Base-by-base conservation (phyloP, 441 rosid species). In the Omphalea diandra region DNA sequence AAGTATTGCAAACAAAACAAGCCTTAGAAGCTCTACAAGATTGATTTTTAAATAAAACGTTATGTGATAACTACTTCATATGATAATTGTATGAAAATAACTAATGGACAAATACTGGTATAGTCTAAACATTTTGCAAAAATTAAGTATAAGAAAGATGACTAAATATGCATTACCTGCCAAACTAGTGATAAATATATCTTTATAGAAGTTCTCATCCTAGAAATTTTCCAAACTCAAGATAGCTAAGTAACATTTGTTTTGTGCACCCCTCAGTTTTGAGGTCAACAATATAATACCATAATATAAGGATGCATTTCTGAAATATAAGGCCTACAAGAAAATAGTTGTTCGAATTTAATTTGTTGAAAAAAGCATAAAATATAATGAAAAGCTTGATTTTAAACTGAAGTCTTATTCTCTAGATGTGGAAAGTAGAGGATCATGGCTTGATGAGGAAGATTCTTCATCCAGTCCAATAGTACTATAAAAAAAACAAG, bases 201-300 rank as follows among this genome's bases (percentile, higher is more conserved):
- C 71, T 8, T 33, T 20, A 31, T 86, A 88, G 60, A 76, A 65
- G 70, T 73, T 80, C 41, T 68, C 38, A 29, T 71, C 80, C 15
- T 32, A 61, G 40, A 70, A 33, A 24, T 67, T 52, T 36, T 50
- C 12, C 17, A 66, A 46, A 43, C 12, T 68, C 41, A 58, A 27
- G 24, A 55, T 32, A n/a, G 69, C 20, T 35, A 68, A 33, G 44
- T 36, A 31, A 33, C 93, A 86, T 50, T 69, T 75, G 55, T 65
- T 72, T 50, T 77, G 67, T 17, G 61, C 69, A 26, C 67, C 72
- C 60, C 85, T 83, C 67, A 88, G 74, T 78, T 83, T 75, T 7
- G 93, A 83, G 32, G 85, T 84, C 65, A 88, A 75, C 79, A 88
- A 73, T 62, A 88, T 70, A 31, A 88, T 68, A 8, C 86, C 89